These are phyloP conservation scores for Bruguiera hainesii DNA, from an alignment of 441 rosid species.

Conservation along the genomic window DNA sequence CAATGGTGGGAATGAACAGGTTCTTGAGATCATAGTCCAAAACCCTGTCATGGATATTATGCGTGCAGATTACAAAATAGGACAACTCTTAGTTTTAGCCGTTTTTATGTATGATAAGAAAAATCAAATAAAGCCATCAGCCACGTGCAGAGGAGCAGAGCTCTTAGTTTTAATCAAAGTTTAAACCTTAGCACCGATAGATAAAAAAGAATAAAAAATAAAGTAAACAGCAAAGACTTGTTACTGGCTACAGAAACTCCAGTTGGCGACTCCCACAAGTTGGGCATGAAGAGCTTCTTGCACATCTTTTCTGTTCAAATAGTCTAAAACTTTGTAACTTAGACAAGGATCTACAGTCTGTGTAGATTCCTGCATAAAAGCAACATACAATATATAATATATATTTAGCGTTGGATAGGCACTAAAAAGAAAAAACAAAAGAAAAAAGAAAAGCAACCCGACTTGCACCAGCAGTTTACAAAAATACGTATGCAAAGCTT, in stretches of 20 bases:
- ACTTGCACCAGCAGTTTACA: no score
- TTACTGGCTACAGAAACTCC: conserved; percentile 44
- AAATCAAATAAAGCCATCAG: no score
- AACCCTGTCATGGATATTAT: conserved; percentile 17
- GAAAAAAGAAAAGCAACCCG: no score
- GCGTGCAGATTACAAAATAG: neutral
- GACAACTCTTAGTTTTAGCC: no score
- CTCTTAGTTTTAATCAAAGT: neutral
- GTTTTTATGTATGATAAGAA: no score
- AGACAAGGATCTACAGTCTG: conserved; percentile 32
- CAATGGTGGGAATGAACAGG: conserved; percentile 32
- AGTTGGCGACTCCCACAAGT: conserved; percentile 31
- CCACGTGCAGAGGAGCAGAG: no score
- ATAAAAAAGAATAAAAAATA: neutral
- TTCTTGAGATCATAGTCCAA: conserved; percentile 29
- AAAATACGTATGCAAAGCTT: neutral
- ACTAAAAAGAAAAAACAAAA: neutral
- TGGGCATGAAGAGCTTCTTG: conserved; percentile 39
- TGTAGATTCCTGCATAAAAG: no score
- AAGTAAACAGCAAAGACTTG: neutral
- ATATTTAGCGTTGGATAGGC: no score
- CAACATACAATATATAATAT: no score
- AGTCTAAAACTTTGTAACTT: conserved; percentile 29
- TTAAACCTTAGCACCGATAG: neutral
- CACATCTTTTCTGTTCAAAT: conserved; percentile 46